Evolutionary conservation across 768 basidiomycete genomes (phyloP).

Genomic region (Tylopilus sp.): DNA sequence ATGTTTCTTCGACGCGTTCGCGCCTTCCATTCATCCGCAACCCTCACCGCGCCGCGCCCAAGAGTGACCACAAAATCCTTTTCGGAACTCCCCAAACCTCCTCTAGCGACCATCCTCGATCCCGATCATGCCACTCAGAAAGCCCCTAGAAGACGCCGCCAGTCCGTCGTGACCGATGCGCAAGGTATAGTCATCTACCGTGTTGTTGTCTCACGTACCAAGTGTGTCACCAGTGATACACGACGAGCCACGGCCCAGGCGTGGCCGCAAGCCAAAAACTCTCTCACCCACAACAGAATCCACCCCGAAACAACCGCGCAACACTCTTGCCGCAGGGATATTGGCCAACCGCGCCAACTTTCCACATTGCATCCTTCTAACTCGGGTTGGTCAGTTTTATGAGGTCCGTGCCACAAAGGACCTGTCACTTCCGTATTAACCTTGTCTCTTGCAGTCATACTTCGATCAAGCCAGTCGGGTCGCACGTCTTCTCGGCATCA

Average conservation of each 20-base stretch:
- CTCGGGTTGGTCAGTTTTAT: conserved; percentile 92
- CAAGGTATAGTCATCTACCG: conserved; percentile 8
- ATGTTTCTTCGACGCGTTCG: conserved; percentile 14
- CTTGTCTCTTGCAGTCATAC: conserved; percentile 66
- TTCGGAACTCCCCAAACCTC: conserved; percentile 53
- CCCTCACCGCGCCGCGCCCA: neutral
- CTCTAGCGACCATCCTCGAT: neutral
- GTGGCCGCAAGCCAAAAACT: conserved; percentile 18
- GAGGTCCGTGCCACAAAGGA: conserved; percentile 52
- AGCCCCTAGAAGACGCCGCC: neutral
- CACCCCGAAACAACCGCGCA: conserved; percentile 32
- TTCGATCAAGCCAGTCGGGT: conserved; percentile 87
- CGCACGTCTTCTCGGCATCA: conserved; percentile 74
- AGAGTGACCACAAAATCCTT: conserved; percentile 48
- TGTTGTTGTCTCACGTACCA: neutral
- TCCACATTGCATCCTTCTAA: conserved; percentile 86
- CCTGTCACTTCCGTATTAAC: conserved; percentile 5
- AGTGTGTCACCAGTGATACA: neutral
- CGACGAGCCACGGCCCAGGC: conserved; percentile 7
- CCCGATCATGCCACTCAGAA: neutral
- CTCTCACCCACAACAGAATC: neutral
- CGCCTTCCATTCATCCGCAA: conserved; percentile 9
- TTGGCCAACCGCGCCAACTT: conserved; percentile 68
- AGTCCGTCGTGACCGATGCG: neutral
- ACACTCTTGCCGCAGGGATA: conserved; percentile 65